phyloP scores from a whole-genome alignment of 352 stramenopile genomes.

The Blastocystis sp. region DNA sequence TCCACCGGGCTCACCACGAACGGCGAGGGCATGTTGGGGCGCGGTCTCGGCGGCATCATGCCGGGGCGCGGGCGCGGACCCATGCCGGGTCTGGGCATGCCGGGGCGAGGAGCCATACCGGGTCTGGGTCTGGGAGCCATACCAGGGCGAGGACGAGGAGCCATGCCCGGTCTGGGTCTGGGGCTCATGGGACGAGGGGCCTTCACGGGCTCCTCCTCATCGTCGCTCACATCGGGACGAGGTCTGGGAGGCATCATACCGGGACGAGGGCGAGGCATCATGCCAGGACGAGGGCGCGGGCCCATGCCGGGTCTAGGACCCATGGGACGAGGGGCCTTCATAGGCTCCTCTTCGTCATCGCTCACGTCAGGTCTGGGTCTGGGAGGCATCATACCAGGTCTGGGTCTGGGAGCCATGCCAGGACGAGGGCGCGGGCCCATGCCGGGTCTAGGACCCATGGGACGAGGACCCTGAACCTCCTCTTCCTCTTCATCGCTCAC shows the following conservation, averaged over 20 bases:
- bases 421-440: slow-evolving; percentile 47
- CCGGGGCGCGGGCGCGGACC: slow-evolving; percentile 5
- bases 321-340: slow-evolving; percentile 7
- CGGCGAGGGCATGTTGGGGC: slow-evolving; percentile 12
- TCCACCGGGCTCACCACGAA: slow-evolving; percentile 57
- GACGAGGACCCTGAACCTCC: slow-evolving; percentile 17
- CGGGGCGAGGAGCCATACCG: slow-evolving; percentile 37
- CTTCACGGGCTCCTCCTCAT: not conserved
- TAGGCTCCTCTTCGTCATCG: slow-evolving; percentile 18
- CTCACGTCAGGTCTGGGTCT: not conserved
- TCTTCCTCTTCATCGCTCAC: not conserved
- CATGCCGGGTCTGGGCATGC: slow-evolving; percentile 37
- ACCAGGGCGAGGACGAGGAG: not conserved
- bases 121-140: slow-evolving; percentile 40
- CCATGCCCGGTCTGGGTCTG: slow-evolving; percentile 43
- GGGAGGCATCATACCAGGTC: not conserved
- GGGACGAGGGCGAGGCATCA: not conserved
- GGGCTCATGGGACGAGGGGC: slow-evolving; percentile 6
- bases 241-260: slow-evolving; percentile 16
- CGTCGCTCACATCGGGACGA: slow-evolving; percentile 18
- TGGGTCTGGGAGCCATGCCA: slow-evolving; percentile 41
- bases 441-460: slow-evolving; percentile 6
- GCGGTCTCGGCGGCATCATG: slow-evolving; percentile 5
- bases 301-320: slow-evolving; percentile 41
- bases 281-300: slow-evolving; percentile 34